Evolutionary conservation across 2,329 filamentous ascomycete species (phyloP).

Genomic region (Apiospora hydei): DNA sequence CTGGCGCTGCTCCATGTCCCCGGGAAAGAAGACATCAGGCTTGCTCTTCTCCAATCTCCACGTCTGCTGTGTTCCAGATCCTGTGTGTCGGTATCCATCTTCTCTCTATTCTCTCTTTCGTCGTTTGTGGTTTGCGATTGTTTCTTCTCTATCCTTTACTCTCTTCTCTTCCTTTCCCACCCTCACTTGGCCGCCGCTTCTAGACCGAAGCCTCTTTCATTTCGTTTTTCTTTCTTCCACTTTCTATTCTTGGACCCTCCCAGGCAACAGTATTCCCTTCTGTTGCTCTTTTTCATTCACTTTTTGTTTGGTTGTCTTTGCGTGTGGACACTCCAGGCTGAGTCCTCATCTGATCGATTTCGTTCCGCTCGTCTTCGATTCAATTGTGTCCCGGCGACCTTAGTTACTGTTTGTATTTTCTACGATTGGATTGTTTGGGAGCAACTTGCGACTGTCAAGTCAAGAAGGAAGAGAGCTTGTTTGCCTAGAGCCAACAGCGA

Average conservation of each 20-base stretch:
- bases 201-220: constrained; percentile 37
- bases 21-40: constrained; percentile 1
- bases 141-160: constrained; percentile 27
- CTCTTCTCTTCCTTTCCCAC: constrained; percentile 28
- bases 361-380: constrained; percentile 24
- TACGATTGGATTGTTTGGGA: neutral
- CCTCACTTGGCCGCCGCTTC: constrained; percentile 31
- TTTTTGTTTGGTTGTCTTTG: constrained; percentile 28
- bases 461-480: neutral
- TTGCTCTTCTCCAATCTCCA: neutral
- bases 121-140: constrained; percentile 24
- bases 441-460: neutral
- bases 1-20: constrained; percentile 9
- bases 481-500: neutral
- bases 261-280: neutral
- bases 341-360: constrained; percentile 33
- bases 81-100: constrained; percentile 15
- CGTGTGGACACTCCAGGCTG: constrained; percentile 39
- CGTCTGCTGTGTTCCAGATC: constrained; percentile 7
- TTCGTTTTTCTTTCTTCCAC: constrained; percentile 29
- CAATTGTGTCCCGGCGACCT: constrained; percentile 35
- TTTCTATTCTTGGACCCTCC: constrained; percentile 30
- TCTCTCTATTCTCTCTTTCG: constrained; percentile 24
- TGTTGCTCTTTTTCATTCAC: constrained; percentile 31
- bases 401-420: neutral